Evolutionary conservation across 345 rosid genomes (phyloP).

Genomic region (Lagerstroemia speciosa): DNA sequence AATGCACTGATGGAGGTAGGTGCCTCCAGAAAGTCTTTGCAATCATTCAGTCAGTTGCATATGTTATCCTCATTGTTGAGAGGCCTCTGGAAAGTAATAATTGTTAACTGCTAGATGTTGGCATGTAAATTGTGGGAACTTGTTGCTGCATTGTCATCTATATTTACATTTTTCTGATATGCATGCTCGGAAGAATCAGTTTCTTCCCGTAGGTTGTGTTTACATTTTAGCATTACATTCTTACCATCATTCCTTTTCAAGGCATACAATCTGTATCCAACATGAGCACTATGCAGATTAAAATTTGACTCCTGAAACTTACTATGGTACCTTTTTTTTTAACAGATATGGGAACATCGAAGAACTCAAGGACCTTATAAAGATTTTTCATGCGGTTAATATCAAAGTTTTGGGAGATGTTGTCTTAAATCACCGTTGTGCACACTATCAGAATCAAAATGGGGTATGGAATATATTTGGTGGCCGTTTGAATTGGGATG

Average conservation of each 20-base stretch:
- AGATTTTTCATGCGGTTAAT: constrained; percentile 53
- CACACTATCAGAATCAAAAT: constrained; percentile 71
- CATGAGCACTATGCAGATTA: background rate
- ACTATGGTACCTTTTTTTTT: constrained; percentile 6
- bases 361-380: constrained; percentile 74
- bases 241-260: constrained; percentile 7
- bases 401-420: constrained; percentile 88
- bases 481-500: constrained; percentile 93
- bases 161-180: constrained; percentile 3
- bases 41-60: background rate
- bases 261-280: background rate
- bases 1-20: background rate
- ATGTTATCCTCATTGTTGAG: background rate
- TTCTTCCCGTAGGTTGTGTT: background rate
- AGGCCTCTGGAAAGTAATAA: background rate
- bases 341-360: constrained; percentile 75
- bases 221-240: background rate
- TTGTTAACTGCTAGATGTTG: background rate
- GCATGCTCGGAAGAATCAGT: background rate
- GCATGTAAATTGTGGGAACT: background rate
- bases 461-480: constrained; percentile 95
- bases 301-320: background rate
- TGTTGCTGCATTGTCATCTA: background rate
- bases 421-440: constrained; percentile 95
- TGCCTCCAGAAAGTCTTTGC: background rate